Percentiles rank a stretch among this genome's conserved stretches.
phyloP scores from a whole-genome alignment of 805 yeast species.

The Saturnispora diversa region DNA sequence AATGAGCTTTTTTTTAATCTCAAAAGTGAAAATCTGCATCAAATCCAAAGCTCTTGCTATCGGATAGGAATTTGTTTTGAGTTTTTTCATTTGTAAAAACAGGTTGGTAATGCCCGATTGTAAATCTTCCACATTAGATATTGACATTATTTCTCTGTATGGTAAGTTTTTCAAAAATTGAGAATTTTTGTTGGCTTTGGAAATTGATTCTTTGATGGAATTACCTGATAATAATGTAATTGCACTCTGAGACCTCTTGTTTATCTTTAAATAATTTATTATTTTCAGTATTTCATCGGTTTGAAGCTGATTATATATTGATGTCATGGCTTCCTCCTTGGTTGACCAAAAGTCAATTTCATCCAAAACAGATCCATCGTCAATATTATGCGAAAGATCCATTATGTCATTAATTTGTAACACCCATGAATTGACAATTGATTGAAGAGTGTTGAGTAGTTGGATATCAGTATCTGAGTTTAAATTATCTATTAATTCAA shows the following conservation, averaged over 20 bases:
- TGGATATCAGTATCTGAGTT: conserved; percentile 39
- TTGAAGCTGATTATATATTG: conserved; percentile 51
- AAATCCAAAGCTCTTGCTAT: conserved; percentile 52
- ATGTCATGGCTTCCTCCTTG: conserved; percentile 50
- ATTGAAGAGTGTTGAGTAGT: conserved; percentile 62
- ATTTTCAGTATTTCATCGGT: conserved; percentile 48
- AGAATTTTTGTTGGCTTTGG: conserved; percentile 46
- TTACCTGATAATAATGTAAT: conserved; percentile 66
- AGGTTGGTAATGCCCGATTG: conserved; percentile 38
- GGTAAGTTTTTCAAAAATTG: conserved; percentile 66
- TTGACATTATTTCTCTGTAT: conserved; percentile 45
- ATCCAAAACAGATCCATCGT: conserved; percentile 48
- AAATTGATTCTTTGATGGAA: conserved; percentile 49
- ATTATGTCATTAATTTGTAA: conserved; percentile 52
- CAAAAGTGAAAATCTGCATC: conserved; percentile 57
- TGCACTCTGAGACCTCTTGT: conserved; percentile 75
- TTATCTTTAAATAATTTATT: conserved; percentile 51
- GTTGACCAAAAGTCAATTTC: conserved; percentile 77
- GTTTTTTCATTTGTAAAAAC: conserved; percentile 56
- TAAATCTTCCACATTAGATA: conserved; percentile 38
- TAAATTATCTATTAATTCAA: conserved; percentile 17
- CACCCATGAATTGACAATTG: conserved; percentile 67
- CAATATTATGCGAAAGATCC: conserved; percentile 41
- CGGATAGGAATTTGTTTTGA: conserved; percentile 56
- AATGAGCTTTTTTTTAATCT: conserved; percentile 40